These are phyloP conservation scores for Scutellaria galericulata DNA, from an alignment of 257 asterid species.

Conservation along the genomic window DNA sequence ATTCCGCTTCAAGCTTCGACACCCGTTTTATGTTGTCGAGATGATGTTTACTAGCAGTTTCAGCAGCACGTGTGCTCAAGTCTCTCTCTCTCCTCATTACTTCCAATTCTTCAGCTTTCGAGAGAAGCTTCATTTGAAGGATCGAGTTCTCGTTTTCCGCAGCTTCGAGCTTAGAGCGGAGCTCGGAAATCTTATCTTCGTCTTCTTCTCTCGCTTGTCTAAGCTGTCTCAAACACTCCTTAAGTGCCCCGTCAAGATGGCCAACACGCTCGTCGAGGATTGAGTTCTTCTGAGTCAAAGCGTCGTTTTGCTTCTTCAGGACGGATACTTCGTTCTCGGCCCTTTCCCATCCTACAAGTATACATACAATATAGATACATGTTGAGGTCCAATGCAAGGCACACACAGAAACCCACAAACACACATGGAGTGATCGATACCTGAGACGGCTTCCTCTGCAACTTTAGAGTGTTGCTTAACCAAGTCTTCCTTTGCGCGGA, in stretches of 20 bases:
- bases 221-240: slow-evolving; percentile 90
- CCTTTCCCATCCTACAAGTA: slow-evolving; percentile 86
- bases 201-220: slow-evolving; percentile 84
- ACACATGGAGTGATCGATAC: slow-evolving; percentile 39
- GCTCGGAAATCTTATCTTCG: slow-evolving; percentile 61
- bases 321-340: slow-evolving; percentile 78
- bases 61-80: slow-evolving; percentile 69
- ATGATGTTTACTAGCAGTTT: slow-evolving; percentile 82
- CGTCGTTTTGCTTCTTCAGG: slow-evolving; percentile 71
- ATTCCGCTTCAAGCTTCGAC: slow-evolving; percentile 82
- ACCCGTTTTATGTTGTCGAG: slow-evolving; percentile 64
- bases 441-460: slow-evolving; percentile 98
- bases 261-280: slow-evolving; percentile 73
- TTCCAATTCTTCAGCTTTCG: slow-evolving; percentile 53
- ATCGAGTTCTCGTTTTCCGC: slow-evolving; percentile 62
- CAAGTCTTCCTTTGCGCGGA: slow-evolving; percentile 78
- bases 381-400: background rate
- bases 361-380: background rate
- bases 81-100: slow-evolving; percentile 59
- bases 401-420: background rate
- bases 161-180: slow-evolving; percentile 64
- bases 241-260: slow-evolving; percentile 89
- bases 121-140: slow-evolving; percentile 57
- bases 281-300: slow-evolving; percentile 53
- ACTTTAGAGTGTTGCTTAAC: slow-evolving; percentile 93